phyloP scores from a whole-genome alignment of 2,329 filamentous ascomycete species.

The Fusarium irregulare region DNA sequence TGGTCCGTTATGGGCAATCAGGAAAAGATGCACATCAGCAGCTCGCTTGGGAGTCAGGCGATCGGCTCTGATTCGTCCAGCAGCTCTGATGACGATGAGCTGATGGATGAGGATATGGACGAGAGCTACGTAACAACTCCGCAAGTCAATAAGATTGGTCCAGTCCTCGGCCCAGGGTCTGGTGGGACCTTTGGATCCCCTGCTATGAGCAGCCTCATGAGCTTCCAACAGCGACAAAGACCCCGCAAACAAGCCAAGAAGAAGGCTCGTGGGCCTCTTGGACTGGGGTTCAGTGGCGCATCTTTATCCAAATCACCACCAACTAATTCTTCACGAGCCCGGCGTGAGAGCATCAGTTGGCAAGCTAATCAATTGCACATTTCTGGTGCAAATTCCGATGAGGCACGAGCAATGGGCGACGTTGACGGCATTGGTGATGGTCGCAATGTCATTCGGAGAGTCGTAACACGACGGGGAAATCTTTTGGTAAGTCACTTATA shows the following conservation, averaged over 20 bases:
- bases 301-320: conserved; percentile 80
- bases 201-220: conserved; percentile 80
- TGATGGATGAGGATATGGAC: conserved; percentile 80
- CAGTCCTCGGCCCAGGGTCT: conserved; percentile 61
- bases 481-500: conserved; percentile 72
- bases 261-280: conserved; percentile 61
- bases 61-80: conserved; percentile 83
- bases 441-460: conserved; percentile 81
- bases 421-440: conserved; percentile 63
- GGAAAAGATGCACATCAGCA: conserved; percentile 79
- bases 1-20: conserved; percentile 78
- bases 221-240: conserved; percentile 82
- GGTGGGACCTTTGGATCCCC: conserved; percentile 75
- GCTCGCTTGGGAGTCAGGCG: conserved; percentile 79
- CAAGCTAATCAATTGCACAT: conserved; percentile 91
- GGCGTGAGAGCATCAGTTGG: conserved; percentile 89
- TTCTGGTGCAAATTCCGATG: conserved; percentile 76
- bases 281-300: conserved; percentile 62
- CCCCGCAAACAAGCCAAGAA: conserved; percentile 74
- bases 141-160: conserved; percentile 72
- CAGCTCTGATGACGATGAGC: conserved; percentile 75
- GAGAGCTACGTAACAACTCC: conserved; percentile 87
- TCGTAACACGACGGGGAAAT: conserved; percentile 88
- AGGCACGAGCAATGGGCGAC: conserved; percentile 74
- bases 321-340: conserved; percentile 61